Evolutionary conservation across 768 basidiomycete genomes (phyloP), one percentile per base, ranked within the genome.

Genomic region (Amanita exitialis): DNA sequence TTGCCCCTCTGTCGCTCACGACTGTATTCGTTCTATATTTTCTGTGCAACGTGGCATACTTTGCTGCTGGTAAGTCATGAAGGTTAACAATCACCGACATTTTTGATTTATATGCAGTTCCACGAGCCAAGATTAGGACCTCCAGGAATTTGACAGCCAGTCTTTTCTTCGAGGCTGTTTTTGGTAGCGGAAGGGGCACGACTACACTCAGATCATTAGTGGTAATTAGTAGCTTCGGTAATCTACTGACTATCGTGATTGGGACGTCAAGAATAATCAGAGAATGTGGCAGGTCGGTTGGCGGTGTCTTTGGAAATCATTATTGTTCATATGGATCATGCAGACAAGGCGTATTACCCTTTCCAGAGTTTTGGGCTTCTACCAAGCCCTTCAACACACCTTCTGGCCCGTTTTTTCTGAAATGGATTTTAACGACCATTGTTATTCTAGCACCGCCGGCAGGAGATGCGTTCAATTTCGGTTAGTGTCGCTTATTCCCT

Each of bases 321-420:
- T n/a, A 30, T 43, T 12, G 30, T n/a, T 36, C 30, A 30, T 37
- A 21, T 42, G 8, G 8, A n/a, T 13, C 18, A 32, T 7, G 46
- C 9, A 62, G 64, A 47, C 76, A 77, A 64, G 78, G 77, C 10
- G 69, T 80, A n/a, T 60, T 79, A 6, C 77, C 78, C 2, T 79
- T 66, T 54, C 69, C 76, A 2, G 58, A 59, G 25, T 69, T 78
- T 60, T 79, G 74, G 67, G 70, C 72, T 4, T 74, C 73, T 1
- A 77, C 72, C 2, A 64, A 66, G 34, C 77, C 77, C 1, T 78
- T 78, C 57, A 74, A 73, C 32, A 77, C 77, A 3, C 77, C 78
- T 5, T 58, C 70, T 1, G 72, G 65, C 1, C 72, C 77, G 3
- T 67, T 75, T 36, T 58, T 72, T 9, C 61, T 76, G 34, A 70